Evolutionary conservation across 2,329 filamentous ascomycete species (phyloP).

Genomic region (Arthrobotrys iridis): DNA sequence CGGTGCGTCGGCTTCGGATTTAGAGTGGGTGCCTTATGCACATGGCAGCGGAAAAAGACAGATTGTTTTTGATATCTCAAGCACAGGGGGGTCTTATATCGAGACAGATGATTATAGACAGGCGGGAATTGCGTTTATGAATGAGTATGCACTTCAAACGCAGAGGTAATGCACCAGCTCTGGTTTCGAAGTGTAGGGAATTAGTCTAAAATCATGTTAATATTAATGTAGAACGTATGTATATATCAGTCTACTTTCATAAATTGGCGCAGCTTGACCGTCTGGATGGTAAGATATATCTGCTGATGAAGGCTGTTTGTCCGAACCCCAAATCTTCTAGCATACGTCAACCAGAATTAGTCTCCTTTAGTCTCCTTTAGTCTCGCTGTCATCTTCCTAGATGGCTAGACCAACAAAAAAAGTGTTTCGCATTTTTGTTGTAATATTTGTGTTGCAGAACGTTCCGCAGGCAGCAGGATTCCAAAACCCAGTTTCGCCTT

Average conservation of each 20-base stretch:
- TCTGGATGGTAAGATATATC: neutral
- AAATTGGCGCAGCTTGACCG: too few relatives aligned
- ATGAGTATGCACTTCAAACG: slow-evolving; percentile 36
- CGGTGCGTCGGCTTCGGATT: slow-evolving; percentile 34
- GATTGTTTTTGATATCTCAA: slow-evolving; percentile 60
- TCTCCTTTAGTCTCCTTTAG: too few relatives aligned
- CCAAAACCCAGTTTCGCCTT: slow-evolving; percentile 33
- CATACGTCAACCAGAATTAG: too few relatives aligned
- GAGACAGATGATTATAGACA: slow-evolving; percentile 60
- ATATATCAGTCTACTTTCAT: neutral
- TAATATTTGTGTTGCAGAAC: slow-evolving; percentile 50
- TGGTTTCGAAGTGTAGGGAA: neutral
- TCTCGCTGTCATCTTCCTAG: too few relatives aligned
- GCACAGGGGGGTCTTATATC: slow-evolving; percentile 59
- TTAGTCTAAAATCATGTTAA: neutral
- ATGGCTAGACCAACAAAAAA: too few relatives aligned
- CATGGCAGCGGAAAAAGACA: slow-evolving; percentile 58
- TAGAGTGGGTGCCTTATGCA: slow-evolving; percentile 59
- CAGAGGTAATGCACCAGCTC: slow-evolving; percentile 22
- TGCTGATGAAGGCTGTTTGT: too few relatives aligned
- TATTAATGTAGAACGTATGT: neutral
- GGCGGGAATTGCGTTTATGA: slow-evolving; percentile 60
- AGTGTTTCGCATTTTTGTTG: too few relatives aligned
- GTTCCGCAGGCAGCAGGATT: slow-evolving; percentile 36
- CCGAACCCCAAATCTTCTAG: too few relatives aligned